Percentiles rank a stretch among this genome's conserved stretches.
These are phyloP conservation scores for Puccinellia tenuiflora DNA, from an alignment of 176 grass and related monocot genomes.

Conservation along the genomic window DNA sequence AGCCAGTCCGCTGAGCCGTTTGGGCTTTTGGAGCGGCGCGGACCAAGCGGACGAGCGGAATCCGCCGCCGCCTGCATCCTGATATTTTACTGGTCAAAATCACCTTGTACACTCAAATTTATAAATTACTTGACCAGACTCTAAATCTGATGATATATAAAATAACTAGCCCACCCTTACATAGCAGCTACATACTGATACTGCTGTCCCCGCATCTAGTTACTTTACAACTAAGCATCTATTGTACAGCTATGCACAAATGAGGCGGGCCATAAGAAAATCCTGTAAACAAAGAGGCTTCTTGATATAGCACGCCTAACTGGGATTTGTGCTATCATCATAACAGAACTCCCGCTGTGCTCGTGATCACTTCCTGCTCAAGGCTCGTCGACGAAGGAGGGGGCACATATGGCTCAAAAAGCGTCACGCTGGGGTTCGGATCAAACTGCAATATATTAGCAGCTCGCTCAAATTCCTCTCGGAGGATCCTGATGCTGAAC, in stretches of 20 bases:
- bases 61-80: no score
- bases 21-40: no score
- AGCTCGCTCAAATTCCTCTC: conserved; percentile 93
- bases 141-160: not conserved
- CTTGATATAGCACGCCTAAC: not conserved
- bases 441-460: conserved; percentile 81
- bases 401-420: conserved; percentile 68
- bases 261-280: not conserved
- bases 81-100: no score
- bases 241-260: conserved; percentile 41
- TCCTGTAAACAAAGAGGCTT: not conserved
- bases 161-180: not conserved
- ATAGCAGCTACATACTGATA: not conserved
- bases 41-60: no score
- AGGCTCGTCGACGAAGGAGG: conserved; percentile 10
- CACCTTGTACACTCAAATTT: not conserved
- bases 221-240: conserved; percentile 28
- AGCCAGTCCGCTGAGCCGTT: no score
- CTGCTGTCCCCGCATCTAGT: not conserved
- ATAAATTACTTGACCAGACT: not conserved
- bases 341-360: not conserved
- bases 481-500: conserved; percentile 68
- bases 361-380: not conserved
- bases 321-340: not conserved
- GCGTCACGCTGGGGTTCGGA: conserved; percentile 46